Percentiles rank a stretch among this genome's conserved stretches.
Conservation (phyloP, 2,329 filamentous ascomycete genomes). For the Nemania sp. region DNA sequence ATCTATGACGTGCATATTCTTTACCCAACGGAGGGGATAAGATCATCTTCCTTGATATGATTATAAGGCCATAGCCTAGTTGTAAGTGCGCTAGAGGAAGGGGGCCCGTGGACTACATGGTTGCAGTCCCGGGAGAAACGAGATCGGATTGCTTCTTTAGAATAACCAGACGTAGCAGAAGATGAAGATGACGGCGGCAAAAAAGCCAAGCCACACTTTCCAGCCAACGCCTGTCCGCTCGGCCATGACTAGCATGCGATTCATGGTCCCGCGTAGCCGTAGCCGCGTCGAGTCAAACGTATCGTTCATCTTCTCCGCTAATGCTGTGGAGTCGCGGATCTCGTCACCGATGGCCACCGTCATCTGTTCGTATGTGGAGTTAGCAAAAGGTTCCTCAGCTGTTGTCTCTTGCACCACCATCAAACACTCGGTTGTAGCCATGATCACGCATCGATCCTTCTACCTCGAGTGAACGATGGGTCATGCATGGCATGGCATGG, state of each 20-base stretch:
- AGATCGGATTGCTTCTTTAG: slow-evolving; percentile 47
- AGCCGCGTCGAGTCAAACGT: slow-evolving; percentile 84
- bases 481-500: not conserved
- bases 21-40: not conserved
- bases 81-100: not conserved
- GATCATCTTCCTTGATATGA: not conserved
- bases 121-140: not conserved
- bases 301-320: slow-evolving; percentile 96
- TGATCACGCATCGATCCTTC: not conserved
- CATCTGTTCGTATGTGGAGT: slow-evolving; percentile 59
- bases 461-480: no score
- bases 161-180: slow-evolving; percentile 95
- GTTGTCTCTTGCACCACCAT: not conserved
- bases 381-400: slow-evolving; percentile 2
- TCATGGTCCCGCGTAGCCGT: slow-evolving; percentile 90
- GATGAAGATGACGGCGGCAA: slow-evolving; percentile 77
- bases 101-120: not conserved
- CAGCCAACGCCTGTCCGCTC: slow-evolving; percentile 92
- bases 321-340: slow-evolving; percentile 84
- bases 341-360: slow-evolving; percentile 93
- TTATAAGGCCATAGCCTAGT: not conserved
- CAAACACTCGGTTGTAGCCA: slow-evolving; percentile 1
- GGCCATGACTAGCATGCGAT: slow-evolving; percentile 94
- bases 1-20: slow-evolving; percentile 15
- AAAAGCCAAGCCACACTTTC: slow-evolving; percentile 92